A percentile compares a stretch with the other conserved stretches of the same genome.
Evolutionary conservation across 805 yeast species (phyloP).

Genomic region (Kodamaea fukazawae): DNA sequence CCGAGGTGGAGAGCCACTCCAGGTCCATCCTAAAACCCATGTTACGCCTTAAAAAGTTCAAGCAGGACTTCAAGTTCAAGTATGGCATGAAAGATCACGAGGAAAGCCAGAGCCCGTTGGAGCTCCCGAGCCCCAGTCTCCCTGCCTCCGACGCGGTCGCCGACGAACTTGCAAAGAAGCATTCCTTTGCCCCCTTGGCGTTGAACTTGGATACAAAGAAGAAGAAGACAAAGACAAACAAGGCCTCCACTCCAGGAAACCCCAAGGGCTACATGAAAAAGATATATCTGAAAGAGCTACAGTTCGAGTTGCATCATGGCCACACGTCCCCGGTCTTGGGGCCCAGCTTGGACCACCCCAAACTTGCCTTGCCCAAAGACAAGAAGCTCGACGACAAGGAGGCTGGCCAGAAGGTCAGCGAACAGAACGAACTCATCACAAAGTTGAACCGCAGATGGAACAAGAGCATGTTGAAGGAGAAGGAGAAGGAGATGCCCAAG

Average conservation of each 20-base stretch:
- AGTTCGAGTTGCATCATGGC: conserved; percentile 29
- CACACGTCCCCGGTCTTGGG: conserved; percentile 11
- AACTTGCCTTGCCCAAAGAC: conserved; percentile 7
- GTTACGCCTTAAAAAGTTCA: conserved; percentile 14
- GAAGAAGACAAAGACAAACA: conserved; percentile 14
- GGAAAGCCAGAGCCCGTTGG: too few species aligned
- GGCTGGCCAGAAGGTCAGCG: conserved; percentile 8
- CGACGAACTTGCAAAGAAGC: neutral
- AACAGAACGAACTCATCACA: conserved; percentile 33
- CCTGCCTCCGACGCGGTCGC: too few species aligned
- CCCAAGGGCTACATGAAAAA: conserved; percentile 30
- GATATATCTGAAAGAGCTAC: conserved; percentile 38
- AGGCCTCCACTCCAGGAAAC: conserved; percentile 17
- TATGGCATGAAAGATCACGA: conserved; percentile 5
- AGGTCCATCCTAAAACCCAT: conserved; percentile 19
- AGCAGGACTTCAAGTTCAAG: conserved; percentile 25
- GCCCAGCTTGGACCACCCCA: conserved; percentile 14
- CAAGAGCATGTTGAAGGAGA: conserved; percentile 18
- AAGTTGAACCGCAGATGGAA: conserved; percentile 43
- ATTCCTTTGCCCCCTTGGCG: conserved; percentile 8
- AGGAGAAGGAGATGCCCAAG: neutral
- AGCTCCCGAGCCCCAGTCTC: too few species aligned
- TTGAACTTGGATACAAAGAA: conserved; percentile 3
- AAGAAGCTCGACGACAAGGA: neutral
- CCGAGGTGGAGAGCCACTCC: conserved; percentile 25